A percentile compares a stretch with the other conserved stretches of the same genome.
Evolutionary conservation across 1,284 basidiomycete species (phyloP).

Genomic region (Porphyrellus sp.): DNA sequence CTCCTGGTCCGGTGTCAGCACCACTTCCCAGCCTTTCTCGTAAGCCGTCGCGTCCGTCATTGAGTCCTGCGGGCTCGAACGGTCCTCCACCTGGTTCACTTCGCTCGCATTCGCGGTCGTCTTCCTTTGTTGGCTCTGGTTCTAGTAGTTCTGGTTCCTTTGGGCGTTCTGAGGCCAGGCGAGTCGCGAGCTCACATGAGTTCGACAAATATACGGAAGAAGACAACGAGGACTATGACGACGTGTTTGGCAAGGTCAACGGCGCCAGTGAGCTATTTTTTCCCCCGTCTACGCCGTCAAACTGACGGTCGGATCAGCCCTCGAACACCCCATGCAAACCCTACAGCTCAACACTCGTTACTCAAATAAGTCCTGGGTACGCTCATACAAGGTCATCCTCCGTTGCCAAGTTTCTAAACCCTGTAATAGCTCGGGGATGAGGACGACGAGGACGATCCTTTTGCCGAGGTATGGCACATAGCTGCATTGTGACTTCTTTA

Average conservation of each 20-base stretch:
- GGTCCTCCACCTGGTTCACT: conserved; percentile 31
- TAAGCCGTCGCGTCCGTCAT: conserved; percentile 47
- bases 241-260: conserved; percentile 80
- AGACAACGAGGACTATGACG: conserved; percentile 86
- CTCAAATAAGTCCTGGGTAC: conserved; percentile 85
- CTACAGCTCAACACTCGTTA: conserved; percentile 80
- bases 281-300: neutral
- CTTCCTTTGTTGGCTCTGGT: conserved; percentile 52
- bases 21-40: conserved; percentile 52
- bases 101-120: conserved; percentile 47
- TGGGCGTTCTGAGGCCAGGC: conserved; percentile 58
- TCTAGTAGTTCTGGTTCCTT: conserved; percentile 49
- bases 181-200: conserved; percentile 52
- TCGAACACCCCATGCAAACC: conserved; percentile 62
- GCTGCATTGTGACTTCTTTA: conserved; percentile 1
- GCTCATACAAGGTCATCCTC: conserved; percentile 19
- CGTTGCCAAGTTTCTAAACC: conserved; percentile 1
- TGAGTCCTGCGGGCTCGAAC: conserved; percentile 37
- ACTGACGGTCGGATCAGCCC: conserved; percentile 38
- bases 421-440: conserved; percentile 66
- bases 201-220: conserved; percentile 83
- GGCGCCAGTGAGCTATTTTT: conserved; percentile 49
- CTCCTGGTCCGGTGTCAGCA: conserved; percentile 59
- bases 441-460: conserved; percentile 89
- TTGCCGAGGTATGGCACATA: conserved; percentile 68